These are phyloP conservation scores for Globisporangium cystogenes DNA, from an alignment of 352 stramenopile genomes.

Conservation along the genomic window DNA sequence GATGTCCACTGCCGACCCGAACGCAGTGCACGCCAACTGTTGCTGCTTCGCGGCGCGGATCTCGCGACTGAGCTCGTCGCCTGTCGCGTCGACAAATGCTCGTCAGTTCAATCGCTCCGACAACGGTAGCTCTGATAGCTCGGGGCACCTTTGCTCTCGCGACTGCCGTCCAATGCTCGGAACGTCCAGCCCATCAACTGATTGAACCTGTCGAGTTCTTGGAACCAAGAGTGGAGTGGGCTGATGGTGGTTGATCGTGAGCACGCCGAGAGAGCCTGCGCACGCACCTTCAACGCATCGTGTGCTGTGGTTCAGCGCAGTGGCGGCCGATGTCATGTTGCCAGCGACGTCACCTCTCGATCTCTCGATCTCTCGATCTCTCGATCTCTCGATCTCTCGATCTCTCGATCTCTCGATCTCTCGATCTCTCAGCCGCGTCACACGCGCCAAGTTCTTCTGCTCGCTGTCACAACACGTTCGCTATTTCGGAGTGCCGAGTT, in stretches of 20 bases:
- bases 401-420: background rate
- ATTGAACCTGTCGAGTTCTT: slow-evolving; percentile 55
- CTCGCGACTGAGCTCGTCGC: slow-evolving; percentile 11
- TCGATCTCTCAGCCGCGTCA: background rate
- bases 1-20: slow-evolving; percentile 26
- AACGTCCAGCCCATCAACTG: slow-evolving; percentile 61
- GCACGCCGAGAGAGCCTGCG: background rate
- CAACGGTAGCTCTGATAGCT: too few relatives aligned
- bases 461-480: too few relatives aligned
- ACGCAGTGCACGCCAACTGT: slow-evolving; percentile 29
- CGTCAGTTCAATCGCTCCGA: background rate
- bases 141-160: slow-evolving; percentile 13
- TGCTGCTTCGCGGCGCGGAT: slow-evolving; percentile 8
- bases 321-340: slow-evolving; percentile 10
- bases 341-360: too few relatives aligned
- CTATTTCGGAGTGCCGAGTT: too few relatives aligned
- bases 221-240: background rate
- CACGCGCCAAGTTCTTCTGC: too few relatives aligned
- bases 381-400: background rate
- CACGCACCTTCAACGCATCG: slow-evolving; percentile 20
- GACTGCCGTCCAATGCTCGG: slow-evolving; percentile 17
- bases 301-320: slow-evolving; percentile 15
- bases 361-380: background rate
- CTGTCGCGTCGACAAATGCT: background rate
- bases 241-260: too few relatives aligned